Evolutionary conservation across 768 basidiomycete genomes (phyloP).

Genomic region (Tubosaeta sp.): DNA sequence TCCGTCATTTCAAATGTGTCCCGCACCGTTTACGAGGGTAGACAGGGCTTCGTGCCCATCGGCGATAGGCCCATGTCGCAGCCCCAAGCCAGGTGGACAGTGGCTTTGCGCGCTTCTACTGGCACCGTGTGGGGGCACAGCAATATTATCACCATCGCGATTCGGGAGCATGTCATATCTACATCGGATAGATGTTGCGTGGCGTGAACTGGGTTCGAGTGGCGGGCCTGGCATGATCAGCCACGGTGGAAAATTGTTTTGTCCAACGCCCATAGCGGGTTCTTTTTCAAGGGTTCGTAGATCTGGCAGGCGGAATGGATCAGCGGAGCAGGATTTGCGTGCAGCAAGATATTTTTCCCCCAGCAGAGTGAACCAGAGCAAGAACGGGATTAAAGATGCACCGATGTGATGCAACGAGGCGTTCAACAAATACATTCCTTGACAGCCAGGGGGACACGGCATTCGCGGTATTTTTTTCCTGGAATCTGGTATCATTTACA

Average conservation of each 20-base stretch:
- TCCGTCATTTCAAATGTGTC: not conserved
- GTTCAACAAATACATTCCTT: not conserved
- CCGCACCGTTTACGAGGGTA: no score
- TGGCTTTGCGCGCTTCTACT: not conserved
- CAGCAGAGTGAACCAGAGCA: not conserved
- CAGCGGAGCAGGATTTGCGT: conserved; percentile 10
- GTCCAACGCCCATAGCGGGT: not conserved
- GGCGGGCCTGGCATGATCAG: conserved; percentile 1
- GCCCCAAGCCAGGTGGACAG: not conserved
- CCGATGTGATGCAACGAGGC: conserved; percentile 17
- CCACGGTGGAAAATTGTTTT: no score
- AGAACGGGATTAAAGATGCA: not conserved
- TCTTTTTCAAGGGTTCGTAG: conserved; percentile 7
- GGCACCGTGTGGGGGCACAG: not conserved
- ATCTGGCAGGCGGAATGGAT: conserved; percentile 5
- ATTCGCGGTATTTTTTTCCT: conserved; percentile 6
- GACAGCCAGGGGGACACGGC: conserved; percentile 3
- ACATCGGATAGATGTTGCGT: not conserved
- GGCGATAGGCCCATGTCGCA: not conserved
- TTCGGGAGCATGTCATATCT: not conserved
- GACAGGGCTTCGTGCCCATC: not conserved
- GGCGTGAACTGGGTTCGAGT: not conserved
- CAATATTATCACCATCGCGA: not conserved
- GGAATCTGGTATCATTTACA: conserved; percentile 4
- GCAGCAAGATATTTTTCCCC: not conserved